These are phyloP conservation scores for Athelia sp. DNA, from an alignment of 1,284 basidiomycete species.

Conservation along the genomic window DNA sequence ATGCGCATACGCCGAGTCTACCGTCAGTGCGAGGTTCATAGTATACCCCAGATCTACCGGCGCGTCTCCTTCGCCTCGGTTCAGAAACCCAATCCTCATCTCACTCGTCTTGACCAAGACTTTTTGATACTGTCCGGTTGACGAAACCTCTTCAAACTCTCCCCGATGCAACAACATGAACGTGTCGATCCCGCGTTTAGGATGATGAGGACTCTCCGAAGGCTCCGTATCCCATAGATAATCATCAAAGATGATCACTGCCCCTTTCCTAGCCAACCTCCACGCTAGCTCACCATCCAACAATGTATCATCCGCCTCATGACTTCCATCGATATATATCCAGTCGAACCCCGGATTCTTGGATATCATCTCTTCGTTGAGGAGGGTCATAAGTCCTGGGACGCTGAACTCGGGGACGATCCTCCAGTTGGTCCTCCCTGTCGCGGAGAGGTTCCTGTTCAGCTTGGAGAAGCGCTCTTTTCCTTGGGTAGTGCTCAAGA, in stretches of 20 bases:
- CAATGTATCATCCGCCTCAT: conserved; percentile 54
- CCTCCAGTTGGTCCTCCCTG: conserved; percentile 37
- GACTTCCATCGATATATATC: conserved; percentile 57
- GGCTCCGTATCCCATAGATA: conserved; percentile 49
- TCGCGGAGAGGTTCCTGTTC: conserved; percentile 40
- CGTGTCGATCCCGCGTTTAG: conserved; percentile 49
- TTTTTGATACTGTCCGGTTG: conserved; percentile 41
- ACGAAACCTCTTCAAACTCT: conserved; percentile 39
- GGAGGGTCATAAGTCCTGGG: conserved; percentile 41
- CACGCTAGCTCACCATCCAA: conserved; percentile 56
- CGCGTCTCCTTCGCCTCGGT: background rate
- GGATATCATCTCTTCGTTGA: conserved; percentile 38
- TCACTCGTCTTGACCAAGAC: conserved; percentile 42
- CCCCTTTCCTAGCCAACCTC: conserved; percentile 45
- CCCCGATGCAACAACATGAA: conserved; percentile 46
- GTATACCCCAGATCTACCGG: conserved; percentile 33
- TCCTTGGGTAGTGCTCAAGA: conserved; percentile 43
- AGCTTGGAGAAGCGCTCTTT: conserved; percentile 39
- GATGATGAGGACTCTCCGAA: conserved; percentile 44
- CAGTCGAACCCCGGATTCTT: conserved; percentile 46
- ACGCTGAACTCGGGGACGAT: conserved; percentile 49
- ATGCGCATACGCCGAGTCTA: conserved; percentile 42
- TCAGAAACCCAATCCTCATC: conserved; percentile 52
- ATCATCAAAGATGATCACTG: conserved; percentile 54
- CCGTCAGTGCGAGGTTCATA: conserved; percentile 42